Conservation (phyloP, 2,329 filamentous ascomycete species). For the Beauveria sp. region DNA sequence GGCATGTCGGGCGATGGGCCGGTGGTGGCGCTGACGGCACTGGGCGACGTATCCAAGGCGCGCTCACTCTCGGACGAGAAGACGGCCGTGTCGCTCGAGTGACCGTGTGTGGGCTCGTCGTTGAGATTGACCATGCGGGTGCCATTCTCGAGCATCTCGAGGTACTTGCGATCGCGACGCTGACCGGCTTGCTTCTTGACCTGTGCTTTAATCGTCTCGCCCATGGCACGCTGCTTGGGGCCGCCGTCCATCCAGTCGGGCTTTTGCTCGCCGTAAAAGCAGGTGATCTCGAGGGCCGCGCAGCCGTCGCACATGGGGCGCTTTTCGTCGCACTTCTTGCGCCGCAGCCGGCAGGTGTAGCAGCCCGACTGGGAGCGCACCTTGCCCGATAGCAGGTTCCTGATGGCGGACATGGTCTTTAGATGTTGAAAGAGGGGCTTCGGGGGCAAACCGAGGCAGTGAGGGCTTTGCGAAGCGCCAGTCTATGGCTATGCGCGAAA, state of each 20-base stretch:
- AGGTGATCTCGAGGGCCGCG: slow-evolving; percentile 46
- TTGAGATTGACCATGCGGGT: slow-evolving; percentile 17
- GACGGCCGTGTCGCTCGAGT: slow-evolving; percentile 5
- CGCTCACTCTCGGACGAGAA: neutral
- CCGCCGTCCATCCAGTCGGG: slow-evolving; percentile 53
- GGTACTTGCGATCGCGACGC: slow-evolving; percentile 42
- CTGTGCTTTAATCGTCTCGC: slow-evolving; percentile 46
- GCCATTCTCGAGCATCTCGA: slow-evolving; percentile 32
- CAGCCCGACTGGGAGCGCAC: slow-evolving; percentile 41
- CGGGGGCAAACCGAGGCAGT: neutral
- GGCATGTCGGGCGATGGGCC: slow-evolving; percentile 23
- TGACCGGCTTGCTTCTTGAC: slow-evolving; percentile 46
- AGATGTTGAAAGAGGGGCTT: neutral
- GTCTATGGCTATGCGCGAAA: neutral
- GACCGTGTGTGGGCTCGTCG: slow-evolving; percentile 12
- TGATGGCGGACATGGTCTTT: slow-evolving; percentile 16
- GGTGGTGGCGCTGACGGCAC: neutral
- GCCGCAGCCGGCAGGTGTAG: slow-evolving; percentile 53
- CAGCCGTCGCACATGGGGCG: slow-evolving; percentile 45
- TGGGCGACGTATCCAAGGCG: slow-evolving; percentile 4
- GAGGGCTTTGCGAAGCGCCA: too few species aligned
- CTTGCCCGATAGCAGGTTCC: slow-evolving; percentile 20
- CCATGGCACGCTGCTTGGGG: slow-evolving; percentile 40
- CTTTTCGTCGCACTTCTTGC: slow-evolving; percentile 53
- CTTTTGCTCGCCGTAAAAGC: slow-evolving; percentile 43